Evolutionary conservation across 257 asterid species (phyloP), one percentile per base, ranked within the genome.

Genomic region (Gardenia jasminoides): DNA sequence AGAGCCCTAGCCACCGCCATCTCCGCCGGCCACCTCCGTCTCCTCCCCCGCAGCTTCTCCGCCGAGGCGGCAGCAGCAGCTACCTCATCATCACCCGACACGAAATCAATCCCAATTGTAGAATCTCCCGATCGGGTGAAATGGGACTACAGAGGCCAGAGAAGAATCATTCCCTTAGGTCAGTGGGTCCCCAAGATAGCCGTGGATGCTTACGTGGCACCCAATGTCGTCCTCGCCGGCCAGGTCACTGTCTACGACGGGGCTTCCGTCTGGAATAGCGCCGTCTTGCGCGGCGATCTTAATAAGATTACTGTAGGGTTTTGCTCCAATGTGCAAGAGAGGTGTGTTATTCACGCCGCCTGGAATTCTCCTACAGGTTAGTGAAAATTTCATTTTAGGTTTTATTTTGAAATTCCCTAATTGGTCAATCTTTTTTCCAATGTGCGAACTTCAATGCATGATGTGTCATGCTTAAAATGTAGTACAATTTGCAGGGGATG

Each of bases 71-170:
- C 85, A 0, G 65, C 28, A 22, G 65, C 28, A 20, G 67, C 88
- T 48, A 76, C 67, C n/a, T 67, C 79, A 8, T 44, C 26, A 20
- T 46, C 85, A 69, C 33, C 82, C 24, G 76, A 82, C 19, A 76
- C 85, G 33, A 83, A 85, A 36, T 80, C 87, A 69, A 67, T 64
- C 43, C 80, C 82, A 75, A 86, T 90, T 16, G 78, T 72, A 33
- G 96, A 91, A 75, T 87, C 93, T 30, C 72, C 90, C 66, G 93
- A 91, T 90, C 94, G 94, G 73, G 92, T 92, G 81, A 89, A 89
- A 83, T 94, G 97, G 98, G 97, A 94, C 86, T 91, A 94, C 71
- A 83, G 98, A 82, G 98, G 98, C 1, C 98, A 94, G 87, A 83
- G 98, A 44, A 74, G 74, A 87, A 66, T 89, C 84, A 90, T 94